Base-by-base conservation (phyloP, 2,329 filamentous ascomycete genomes). In the Knufia fluminis region DNA sequence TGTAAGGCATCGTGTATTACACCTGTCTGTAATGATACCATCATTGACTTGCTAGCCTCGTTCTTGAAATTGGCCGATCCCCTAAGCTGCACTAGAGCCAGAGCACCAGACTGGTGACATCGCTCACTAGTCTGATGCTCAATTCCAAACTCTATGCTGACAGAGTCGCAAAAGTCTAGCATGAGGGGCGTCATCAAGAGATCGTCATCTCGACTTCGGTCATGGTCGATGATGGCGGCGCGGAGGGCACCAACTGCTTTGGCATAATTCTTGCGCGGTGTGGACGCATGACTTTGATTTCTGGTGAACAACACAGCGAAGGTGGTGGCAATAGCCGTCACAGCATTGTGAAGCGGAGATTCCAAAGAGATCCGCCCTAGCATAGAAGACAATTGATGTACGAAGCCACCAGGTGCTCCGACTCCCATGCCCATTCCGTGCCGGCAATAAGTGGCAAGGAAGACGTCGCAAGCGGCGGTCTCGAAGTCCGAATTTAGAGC, bases 141-240 rank as follows among this genome's bases (percentile, higher is more conserved):
- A 16, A 19, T 17, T 24, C 45, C 33, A 51, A 58, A 60, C 39
- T 58, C 52, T 8, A 50, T 39, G 9, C 52, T 31, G 14, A 60
- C 33, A n/a, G 52, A 31, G 23, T 60, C 58, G 52, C 59, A 60
- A 9, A 60, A 53, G 44, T 59, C 58, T 40, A 60, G 56, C 33
- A 59, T 38, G 31, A 60, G 42, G 22, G 56, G 55, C 3, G 57
- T 58, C 54, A 59, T 57, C 23, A 60, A 46, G 4, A 59, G 50
- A 19, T 59, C 55, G 44, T 60, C 53, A 35, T 50, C 52, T 17
- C 20, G 28, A 33, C 38, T 54, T 50, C 51, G 40, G 10, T 50
- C 35, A 24, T 55, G 54, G 26, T 54, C 46, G 16, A 36, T 16
- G n/a, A 60, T 53, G 7, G 55, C 52, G 49, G 52, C 31, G 9